phyloP scores from a whole-genome alignment of 805 yeast species.

The Lipomyces yamadae region DNA sequence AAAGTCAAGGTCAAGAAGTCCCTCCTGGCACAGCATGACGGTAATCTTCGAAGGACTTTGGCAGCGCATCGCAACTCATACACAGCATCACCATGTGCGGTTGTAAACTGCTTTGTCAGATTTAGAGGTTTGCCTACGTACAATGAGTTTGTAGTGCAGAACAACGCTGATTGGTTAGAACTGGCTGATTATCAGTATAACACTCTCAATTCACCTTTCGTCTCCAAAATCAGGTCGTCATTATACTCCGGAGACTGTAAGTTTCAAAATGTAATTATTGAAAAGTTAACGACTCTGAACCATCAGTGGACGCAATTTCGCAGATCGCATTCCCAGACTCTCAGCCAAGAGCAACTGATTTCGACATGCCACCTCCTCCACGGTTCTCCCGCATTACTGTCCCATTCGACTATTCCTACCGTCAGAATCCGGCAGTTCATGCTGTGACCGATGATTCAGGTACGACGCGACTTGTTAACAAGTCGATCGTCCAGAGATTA shows the following conservation, averaged over 20 bases:
- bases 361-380: slow-evolving; percentile 84
- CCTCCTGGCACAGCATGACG: slow-evolving; percentile 40
- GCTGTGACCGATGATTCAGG: slow-evolving; percentile 61
- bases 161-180: slow-evolving; percentile 15
- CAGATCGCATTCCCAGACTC: slow-evolving; percentile 43
- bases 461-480: slow-evolving; percentile 44
- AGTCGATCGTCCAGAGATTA: slow-evolving; percentile 42
- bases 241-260: slow-evolving; percentile 50
- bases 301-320: slow-evolving; percentile 48
- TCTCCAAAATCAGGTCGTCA: slow-evolving; percentile 45
- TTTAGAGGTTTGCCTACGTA: slow-evolving; percentile 74
- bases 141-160: background rate
- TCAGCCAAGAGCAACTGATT: slow-evolving; percentile 47
- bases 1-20: slow-evolving; percentile 44
- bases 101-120: slow-evolving; percentile 68
- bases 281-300: background rate
- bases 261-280: background rate
- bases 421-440: slow-evolving; percentile 66
- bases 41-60: slow-evolving; percentile 64
- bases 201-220: slow-evolving; percentile 61
- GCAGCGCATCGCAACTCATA: slow-evolving; percentile 57
- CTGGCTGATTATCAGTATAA: slow-evolving; percentile 56
- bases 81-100: slow-evolving; percentile 64
- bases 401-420: slow-evolving; percentile 79
- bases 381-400: slow-evolving; percentile 73